Conservation (phyloP, 176 grass and related monocot genomes). For the Avena atlantica region DNA sequence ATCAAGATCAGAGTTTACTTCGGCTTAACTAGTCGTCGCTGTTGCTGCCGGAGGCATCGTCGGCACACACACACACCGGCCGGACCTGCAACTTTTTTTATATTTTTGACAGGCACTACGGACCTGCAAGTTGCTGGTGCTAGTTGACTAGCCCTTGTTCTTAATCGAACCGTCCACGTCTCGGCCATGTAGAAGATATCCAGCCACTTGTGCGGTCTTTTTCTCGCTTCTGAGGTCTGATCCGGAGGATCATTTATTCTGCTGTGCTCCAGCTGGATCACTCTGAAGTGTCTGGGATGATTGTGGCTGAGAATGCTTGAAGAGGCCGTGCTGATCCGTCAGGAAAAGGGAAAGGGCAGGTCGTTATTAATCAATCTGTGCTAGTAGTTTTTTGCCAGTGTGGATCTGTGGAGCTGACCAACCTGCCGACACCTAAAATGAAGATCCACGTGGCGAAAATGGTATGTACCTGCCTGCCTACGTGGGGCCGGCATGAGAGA, state of each 20-base stretch:
- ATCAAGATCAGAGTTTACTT: neutral
- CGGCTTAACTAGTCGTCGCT: neutral
- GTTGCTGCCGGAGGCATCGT: neutral
- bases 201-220: neutral
- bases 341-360: neutral
- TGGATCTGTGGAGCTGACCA: neutral
- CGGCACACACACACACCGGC: no score
- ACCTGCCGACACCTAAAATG: slow-evolving; percentile 27
- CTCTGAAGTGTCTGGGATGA: neutral
- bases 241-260: slow-evolving; percentile 1
- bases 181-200: neutral
- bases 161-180: slow-evolving; percentile 11
- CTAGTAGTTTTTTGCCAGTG: neutral
- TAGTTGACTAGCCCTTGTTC: neutral
- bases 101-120: neutral
- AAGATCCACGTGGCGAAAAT: neutral
- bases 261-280: neutral
- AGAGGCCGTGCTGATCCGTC: neutral
- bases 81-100: no score
- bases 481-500: neutral
- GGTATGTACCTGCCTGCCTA: neutral
- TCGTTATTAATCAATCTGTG: neutral
- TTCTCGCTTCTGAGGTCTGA: neutral
- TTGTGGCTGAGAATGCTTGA: neutral
- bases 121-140: slow-evolving; percentile 16